phyloP scores from a whole-genome alignment of 2,329 filamentous ascomycete species.

The Coniella lustricola region DNA sequence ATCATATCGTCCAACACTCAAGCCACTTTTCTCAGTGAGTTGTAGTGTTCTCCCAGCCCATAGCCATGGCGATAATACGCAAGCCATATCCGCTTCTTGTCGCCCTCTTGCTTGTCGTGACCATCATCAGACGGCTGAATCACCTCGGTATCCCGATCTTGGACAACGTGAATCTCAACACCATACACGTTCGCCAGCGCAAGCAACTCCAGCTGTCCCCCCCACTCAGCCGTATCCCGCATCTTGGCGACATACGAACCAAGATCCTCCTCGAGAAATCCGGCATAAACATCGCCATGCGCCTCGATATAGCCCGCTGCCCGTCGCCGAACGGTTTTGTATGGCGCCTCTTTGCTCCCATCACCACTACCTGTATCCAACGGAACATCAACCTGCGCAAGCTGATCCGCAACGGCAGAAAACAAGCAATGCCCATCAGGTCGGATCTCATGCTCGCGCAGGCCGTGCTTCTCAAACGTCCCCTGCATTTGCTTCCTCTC shows the following conservation, averaged over 20 bases:
- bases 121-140: conserved; percentile 46
- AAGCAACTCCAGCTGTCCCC: conserved; percentile 82
- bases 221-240: conserved; percentile 87
- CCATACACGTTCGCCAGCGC: conserved; percentile 77
- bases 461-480: conserved; percentile 54
- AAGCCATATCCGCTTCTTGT: conserved; percentile 67
- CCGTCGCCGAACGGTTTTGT: conserved; percentile 59
- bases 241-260: conserved; percentile 69
- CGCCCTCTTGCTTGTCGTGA: conserved; percentile 33
- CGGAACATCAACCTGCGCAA: conserved; percentile 46
- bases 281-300: conserved; percentile 73
- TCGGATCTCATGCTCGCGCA: conserved; percentile 71
- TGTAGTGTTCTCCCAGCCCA: conserved; percentile 94
- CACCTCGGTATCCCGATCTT: conserved; percentile 73
- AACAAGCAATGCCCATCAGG: conserved; percentile 96
- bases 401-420: conserved; percentile 81
- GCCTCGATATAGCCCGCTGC: conserved; percentile 71
- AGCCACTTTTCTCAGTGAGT: conserved; percentile 59
- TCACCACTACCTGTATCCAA: conserved; percentile 23
- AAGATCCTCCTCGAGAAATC: conserved; percentile 79
- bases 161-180: conserved; percentile 76
- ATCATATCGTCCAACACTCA: conserved; percentile 2
- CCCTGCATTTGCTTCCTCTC: conserved; percentile 66
- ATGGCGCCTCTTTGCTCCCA: conserved; percentile 32
- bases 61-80: conserved; percentile 94